These are phyloP conservation scores for Aspergillus quadrilineatus DNA, from an alignment of 2,329 filamentous ascomycete genomes.

Conservation along the genomic window DNA sequence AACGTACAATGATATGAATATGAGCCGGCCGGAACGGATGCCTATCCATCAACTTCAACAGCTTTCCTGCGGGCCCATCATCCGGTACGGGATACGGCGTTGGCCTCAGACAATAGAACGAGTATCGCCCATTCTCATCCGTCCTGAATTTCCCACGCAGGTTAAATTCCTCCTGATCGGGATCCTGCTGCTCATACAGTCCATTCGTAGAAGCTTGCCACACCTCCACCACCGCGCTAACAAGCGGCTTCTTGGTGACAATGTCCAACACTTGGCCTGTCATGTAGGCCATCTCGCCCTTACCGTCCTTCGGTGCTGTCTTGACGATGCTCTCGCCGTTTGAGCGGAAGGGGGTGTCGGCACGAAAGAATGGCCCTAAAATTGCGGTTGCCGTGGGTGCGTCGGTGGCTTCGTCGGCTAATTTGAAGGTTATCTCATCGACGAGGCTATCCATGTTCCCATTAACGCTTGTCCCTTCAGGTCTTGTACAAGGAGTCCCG, in stretches of 20 bases:
- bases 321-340: slow-evolving; percentile 67
- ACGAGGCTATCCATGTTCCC: slow-evolving; percentile 52
- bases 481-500: background rate
- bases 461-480: background rate
- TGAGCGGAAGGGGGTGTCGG: slow-evolving; percentile 66
- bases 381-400: slow-evolving; percentile 72
- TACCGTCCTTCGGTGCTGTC: slow-evolving; percentile 41
- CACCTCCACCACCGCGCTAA: slow-evolving; percentile 67
- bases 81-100: slow-evolving; percentile 58
- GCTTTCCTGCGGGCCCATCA: slow-evolving; percentile 59
- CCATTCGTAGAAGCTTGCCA: slow-evolving; percentile 79
- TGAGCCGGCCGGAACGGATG: slow-evolving; percentile 64
- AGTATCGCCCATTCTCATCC: slow-evolving; percentile 63
- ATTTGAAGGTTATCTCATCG: slow-evolving; percentile 75
- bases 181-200: slow-evolving; percentile 71
- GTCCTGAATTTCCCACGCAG: slow-evolving; percentile 71
- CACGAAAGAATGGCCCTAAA: slow-evolving; percentile 80
- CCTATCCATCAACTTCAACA: slow-evolving; percentile 59
- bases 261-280: slow-evolving; percentile 62
- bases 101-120: slow-evolving; percentile 61
- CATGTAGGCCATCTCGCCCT: slow-evolving; percentile 60
- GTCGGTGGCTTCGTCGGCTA: slow-evolving; percentile 53
- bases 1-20: slow-evolving; percentile 59
- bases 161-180: slow-evolving; percentile 69
- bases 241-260: slow-evolving; percentile 62